phyloP scores from a whole-genome alignment of 768 basidiomycete species.

The Mycena polygramma region DNA sequence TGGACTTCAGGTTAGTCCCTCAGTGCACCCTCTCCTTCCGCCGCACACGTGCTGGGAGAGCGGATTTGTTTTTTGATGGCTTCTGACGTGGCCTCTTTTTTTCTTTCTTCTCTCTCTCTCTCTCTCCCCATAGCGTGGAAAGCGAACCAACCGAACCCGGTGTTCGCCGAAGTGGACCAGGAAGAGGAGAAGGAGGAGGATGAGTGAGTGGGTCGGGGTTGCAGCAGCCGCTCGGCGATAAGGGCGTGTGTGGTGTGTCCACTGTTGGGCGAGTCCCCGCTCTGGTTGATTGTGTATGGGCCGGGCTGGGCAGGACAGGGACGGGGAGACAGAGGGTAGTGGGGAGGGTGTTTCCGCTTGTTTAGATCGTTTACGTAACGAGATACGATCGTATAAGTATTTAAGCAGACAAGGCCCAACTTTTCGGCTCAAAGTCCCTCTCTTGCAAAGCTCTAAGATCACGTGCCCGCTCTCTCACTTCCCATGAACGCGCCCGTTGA shows the following conservation, averaged over 20 bases:
- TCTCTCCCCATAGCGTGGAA: slow-evolving; percentile 82
- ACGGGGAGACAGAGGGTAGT: too few species aligned
- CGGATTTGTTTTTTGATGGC: slow-evolving; percentile 61
- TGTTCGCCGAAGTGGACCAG: slow-evolving; percentile 81
- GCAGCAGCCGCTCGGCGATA: slow-evolving; percentile 16
- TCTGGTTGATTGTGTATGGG: too few species aligned
- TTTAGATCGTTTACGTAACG: too few species aligned
- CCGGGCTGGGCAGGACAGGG: too few species aligned
- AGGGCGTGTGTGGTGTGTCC: slow-evolving; percentile 3
- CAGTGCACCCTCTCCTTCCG: slow-evolving; percentile 35
- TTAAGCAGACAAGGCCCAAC: too few species aligned
- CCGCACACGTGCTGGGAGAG: slow-evolving; percentile 26
- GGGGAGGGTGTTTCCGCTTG: too few species aligned
- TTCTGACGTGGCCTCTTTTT: slow-evolving; percentile 75
- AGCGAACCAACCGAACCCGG: slow-evolving; percentile 86
- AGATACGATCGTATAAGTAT: too few species aligned
- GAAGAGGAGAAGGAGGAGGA: slow-evolving; percentile 63
- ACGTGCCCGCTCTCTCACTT: not conserved
- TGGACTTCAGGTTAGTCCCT: slow-evolving; percentile 84
- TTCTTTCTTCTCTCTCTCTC: slow-evolving; percentile 60
- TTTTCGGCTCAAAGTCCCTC: too few species aligned
- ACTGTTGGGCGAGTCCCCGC: not conserved
- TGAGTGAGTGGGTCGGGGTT: slow-evolving; percentile 31
- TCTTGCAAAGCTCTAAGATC: not conserved
- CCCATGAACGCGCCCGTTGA: slow-evolving; percentile 37